These are phyloP conservation scores for Chionographis japonica DNA, from an alignment of 106 monocot species.

Conservation along the genomic window DNA sequence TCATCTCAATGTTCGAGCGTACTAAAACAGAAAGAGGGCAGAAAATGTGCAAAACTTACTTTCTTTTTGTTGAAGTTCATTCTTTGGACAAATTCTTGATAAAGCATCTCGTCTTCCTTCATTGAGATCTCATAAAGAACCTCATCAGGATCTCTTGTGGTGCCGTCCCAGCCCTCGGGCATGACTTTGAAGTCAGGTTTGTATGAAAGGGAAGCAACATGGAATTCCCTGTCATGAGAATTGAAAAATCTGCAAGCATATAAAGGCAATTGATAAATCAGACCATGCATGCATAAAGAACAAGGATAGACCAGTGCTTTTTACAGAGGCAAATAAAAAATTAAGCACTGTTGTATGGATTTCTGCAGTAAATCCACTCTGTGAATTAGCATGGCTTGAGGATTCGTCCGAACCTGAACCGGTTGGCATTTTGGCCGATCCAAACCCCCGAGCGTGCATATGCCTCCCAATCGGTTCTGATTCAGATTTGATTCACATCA, in stretches of 20 bases:
- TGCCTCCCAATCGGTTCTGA: no score
- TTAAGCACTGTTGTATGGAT: no score
- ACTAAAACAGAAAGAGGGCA: background rate
- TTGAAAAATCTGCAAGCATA: conserved; percentile 67
- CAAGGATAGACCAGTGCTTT: no score
- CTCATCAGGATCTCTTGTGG: conserved; percentile 84
- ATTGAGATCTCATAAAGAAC: conserved; percentile 89
- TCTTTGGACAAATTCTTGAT: conserved; percentile 84
- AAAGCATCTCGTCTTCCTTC: conserved; percentile 85
- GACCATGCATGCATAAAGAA: no score
- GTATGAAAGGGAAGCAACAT: conserved; percentile 89
- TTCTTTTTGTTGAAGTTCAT: conserved; percentile 91
- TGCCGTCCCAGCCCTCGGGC: conserved; percentile 98
- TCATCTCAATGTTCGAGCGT: no score
- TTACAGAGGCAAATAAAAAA: no score
- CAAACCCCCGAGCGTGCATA: no score
- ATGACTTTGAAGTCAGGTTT: conserved; percentile 96
- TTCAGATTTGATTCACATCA: no score
- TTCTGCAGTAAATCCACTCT: no score
- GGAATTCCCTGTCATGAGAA: conserved; percentile 92
- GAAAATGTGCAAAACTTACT: conserved; percentile 19
- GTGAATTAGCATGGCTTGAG: no score
- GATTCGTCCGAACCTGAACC: no score
- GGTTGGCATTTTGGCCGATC: no score
- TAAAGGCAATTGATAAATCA: background rate